Evolutionary conservation across 352 stramenopile genomes (phyloP).

Genomic region (Pythium periplocum): DNA sequence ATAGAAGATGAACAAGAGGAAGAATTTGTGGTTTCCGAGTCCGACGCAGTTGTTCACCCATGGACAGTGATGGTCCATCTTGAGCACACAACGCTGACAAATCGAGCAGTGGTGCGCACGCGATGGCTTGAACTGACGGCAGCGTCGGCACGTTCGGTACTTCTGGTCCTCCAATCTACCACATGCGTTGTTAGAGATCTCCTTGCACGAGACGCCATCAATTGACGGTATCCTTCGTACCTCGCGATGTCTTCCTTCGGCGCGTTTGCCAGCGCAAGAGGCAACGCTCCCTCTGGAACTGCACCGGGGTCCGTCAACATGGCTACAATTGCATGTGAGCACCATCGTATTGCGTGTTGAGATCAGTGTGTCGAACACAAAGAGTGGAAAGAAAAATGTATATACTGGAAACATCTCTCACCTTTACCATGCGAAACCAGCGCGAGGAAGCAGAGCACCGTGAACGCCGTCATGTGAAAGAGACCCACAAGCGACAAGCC

Average conservation of each 20-base stretch:
- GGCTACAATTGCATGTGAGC: conserved; percentile 30
- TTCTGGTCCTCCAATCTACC: conserved; percentile 73
- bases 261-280: conserved; percentile 65
- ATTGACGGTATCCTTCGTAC: conserved; percentile 15
- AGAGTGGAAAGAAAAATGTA: no score
- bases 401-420: conserved; percentile 9
- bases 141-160: conserved; percentile 85
- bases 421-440: conserved; percentile 93
- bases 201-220: no score
- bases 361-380: no score
- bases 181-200: background rate
- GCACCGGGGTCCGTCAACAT: conserved; percentile 98
- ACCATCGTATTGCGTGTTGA: background rate
- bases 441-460: conserved; percentile 80
- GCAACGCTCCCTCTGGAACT: conserved; percentile 92
- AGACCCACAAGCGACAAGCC: conserved; percentile 60
- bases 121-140: conserved; percentile 95
- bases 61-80: conserved; percentile 99
- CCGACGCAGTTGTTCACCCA: conserved; percentile 99
- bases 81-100: conserved; percentile 94
- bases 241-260: conserved; percentile 70
- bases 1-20: conserved; percentile 88
- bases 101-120: conserved; percentile 96
- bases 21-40: conserved; percentile 98
- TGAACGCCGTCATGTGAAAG: conserved; percentile 68